These are phyloP conservation scores for Lasiodiplodia sp. DNA, from an alignment of 2,329 filamentous ascomycete genomes.

Conservation along the genomic window DNA sequence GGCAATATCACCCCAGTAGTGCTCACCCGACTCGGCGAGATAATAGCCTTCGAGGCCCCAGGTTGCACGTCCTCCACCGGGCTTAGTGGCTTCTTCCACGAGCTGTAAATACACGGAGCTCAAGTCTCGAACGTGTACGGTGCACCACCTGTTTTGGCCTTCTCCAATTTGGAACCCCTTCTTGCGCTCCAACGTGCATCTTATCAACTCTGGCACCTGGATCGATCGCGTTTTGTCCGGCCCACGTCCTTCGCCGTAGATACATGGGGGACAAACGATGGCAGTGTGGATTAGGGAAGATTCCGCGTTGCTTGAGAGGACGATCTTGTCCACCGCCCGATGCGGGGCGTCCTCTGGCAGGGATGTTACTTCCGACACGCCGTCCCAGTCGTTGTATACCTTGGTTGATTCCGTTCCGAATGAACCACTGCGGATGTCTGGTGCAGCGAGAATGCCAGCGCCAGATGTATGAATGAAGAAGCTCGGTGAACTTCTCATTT, in stretches of 20 bases:
- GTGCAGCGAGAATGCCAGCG: conserved; percentile 61
- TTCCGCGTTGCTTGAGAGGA: not conserved
- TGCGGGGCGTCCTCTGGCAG: conserved; percentile 61
- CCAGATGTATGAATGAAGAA: conserved; percentile 59
- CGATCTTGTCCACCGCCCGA: not conserved
- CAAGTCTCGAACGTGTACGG: conserved; percentile 67
- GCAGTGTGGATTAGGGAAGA: conserved; percentile 36
- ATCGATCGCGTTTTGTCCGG: conserved; percentile 58
- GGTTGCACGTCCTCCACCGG: conserved; percentile 40
- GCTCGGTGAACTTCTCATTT: not conserved
- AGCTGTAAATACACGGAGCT: conserved; percentile 62
- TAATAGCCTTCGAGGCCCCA: conserved; percentile 72
- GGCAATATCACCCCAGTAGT: conserved; percentile 69
- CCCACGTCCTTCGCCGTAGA: conserved; percentile 68
- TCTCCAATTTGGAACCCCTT: conserved; percentile 62
- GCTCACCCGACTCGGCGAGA: conserved; percentile 68
- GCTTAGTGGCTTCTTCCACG: conserved; percentile 57
- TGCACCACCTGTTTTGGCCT: conserved; percentile 65
- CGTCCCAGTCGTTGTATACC: conserved; percentile 66
- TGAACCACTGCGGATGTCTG: conserved; percentile 51
- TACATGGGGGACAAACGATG: conserved; percentile 70
- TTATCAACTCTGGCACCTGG: conserved; percentile 68
- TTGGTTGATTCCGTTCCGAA: conserved; percentile 58
- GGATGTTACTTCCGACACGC: conserved; percentile 62
- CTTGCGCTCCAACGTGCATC: conserved; percentile 61